Base-by-base conservation (phyloP, 2,329 filamentous ascomycete species). In the Myriosclerotinia curreyana region DNA sequence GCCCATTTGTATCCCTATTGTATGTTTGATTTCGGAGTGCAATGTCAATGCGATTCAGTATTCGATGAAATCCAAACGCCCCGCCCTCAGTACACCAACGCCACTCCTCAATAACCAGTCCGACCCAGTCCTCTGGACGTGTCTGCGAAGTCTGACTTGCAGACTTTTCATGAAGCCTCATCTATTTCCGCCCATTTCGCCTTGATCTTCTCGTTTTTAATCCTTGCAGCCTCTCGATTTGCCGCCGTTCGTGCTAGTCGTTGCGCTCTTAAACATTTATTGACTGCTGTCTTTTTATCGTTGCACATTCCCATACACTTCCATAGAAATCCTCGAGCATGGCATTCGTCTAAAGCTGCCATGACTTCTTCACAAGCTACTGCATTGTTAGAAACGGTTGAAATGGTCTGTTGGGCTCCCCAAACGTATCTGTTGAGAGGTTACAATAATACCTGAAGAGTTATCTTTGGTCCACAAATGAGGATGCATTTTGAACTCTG, bases 401-500 rank as follows among this genome's bases (percentile, higher is more conserved):
- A 50, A 64, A 40, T 44, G 61, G 22, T 51, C 12, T 22, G 36
- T 59, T 59, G 25, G 31, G 44, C 40, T 50, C n/a, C 36, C 31
- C 34, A 25, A 67, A 61, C 52, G 42, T 25, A 48, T 56, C 17
- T 48, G 15, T 42, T 20, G 42, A 36, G 50, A 44, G 31, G 38
- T 53, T 55, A 53, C 22, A 40, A 49, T 58, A 79, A 51, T 83
- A 96, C 94, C 93, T 71, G 85, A 82, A 34, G 61, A 56, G 72
- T 96, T 96, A 75, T 96, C 89, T 76, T 95, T 92, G 36, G 92
- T 96, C 75, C 98, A 93, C 2, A 99, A 81, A 80, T 97, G 94
- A 62, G 95, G 96, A 91, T 99, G 95, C 95, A 99, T 99, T 52
- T 72, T 85, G 76, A 65, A 54, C 15, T 28, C 6, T 51, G 12